Conservation (phyloP, 2,329 filamentous ascomycete species). For the Aspergillus brasiliensis region DNA sequence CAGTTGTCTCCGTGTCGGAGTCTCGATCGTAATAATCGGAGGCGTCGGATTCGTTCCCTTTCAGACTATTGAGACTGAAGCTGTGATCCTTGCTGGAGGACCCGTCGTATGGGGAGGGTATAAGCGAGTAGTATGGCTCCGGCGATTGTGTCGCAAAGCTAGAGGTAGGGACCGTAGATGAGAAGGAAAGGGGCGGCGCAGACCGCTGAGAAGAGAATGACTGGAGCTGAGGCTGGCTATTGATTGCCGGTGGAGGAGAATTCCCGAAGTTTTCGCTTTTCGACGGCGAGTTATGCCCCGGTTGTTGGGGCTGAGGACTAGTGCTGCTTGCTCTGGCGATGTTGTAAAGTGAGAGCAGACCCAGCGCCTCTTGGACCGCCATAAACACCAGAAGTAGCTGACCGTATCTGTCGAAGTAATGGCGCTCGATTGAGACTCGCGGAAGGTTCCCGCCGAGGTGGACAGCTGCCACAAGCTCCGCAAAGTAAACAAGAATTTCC, state of each 20-base stretch:
- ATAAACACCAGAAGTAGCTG: conserved; percentile 43
- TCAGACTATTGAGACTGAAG: conserved; percentile 36
- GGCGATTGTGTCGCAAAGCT: conserved; percentile 32
- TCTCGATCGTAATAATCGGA: conserved; percentile 37
- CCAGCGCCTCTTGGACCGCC: conserved; percentile 41
- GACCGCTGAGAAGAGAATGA: conserved; percentile 27
- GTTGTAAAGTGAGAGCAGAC: conserved; percentile 30
- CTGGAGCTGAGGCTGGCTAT: conserved; percentile 16
- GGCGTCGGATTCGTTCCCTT: conserved; percentile 32
- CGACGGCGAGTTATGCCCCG: conserved; percentile 6
- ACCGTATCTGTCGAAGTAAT: conserved; percentile 43
- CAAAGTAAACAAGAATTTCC: conserved; percentile 42
- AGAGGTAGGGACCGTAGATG: conserved; percentile 27
- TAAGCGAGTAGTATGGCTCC: conserved; percentile 25
- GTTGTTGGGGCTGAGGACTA: conserved; percentile 12
- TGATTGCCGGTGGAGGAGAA: conserved; percentile 16
- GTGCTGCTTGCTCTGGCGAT: conserved; percentile 3
- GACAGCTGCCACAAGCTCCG: conserved; percentile 41
- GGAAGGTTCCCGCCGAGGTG: conserved; percentile 41
- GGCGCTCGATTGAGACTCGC: conserved; percentile 30
- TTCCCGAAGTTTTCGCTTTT: neutral
- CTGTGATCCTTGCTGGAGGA: conserved; percentile 29
- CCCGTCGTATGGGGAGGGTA: conserved; percentile 24
- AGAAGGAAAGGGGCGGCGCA: conserved; percentile 34
- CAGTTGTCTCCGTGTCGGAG: conserved; percentile 41